Percentiles rank a stretch among this genome's conserved stretches.
phyloP scores from a whole-genome alignment of 1,284 basidiomycete species.

The Cryptococcus sp. region DNA sequence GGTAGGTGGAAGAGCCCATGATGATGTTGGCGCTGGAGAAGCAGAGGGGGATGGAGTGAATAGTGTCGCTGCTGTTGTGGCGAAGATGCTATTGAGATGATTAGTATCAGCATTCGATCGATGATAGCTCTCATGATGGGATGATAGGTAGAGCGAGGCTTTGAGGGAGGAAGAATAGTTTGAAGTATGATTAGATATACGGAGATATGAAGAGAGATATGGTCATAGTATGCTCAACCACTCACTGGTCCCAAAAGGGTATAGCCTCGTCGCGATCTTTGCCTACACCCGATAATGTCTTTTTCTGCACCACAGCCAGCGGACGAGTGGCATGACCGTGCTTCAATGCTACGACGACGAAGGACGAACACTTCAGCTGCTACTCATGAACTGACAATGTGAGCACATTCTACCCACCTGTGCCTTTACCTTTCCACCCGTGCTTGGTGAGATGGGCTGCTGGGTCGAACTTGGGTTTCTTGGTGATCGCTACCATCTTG shows the following conservation, averaged over 20 bases:
- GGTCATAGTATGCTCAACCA: slow-evolving; percentile 22
- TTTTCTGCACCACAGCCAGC: slow-evolving; percentile 77
- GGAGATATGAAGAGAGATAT: background rate
- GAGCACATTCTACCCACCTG: slow-evolving; percentile 48
- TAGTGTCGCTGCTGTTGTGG: slow-evolving; percentile 73
- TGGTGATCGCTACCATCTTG: slow-evolving; percentile 12
- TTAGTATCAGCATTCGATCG: background rate
- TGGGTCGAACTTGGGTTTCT: slow-evolving; percentile 63
- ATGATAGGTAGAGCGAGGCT: background rate
- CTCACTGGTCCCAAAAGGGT: slow-evolving; percentile 94
- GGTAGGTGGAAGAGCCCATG: slow-evolving; percentile 11
- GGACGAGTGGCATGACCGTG: slow-evolving; percentile 59
- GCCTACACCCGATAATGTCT: slow-evolving; percentile 76
- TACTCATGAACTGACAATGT: background rate
- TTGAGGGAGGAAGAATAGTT: background rate
- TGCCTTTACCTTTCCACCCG: slow-evolving; percentile 84
- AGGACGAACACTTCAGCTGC: background rate
- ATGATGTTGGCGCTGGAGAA: slow-evolving; percentile 24
- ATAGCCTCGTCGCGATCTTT: slow-evolving; percentile 90
- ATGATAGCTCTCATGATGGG: background rate
- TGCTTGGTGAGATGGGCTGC: slow-evolving; percentile 75
- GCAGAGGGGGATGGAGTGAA: slow-evolving; percentile 44
- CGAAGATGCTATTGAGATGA: slow-evolving; percentile 64
- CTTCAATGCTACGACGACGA: slow-evolving; percentile 43
- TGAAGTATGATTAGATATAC: background rate